Percentiles rank a stretch among this genome's conserved stretches.
Conservation (phyloP, 192 early-diverging fungal species). For the Podila epicladia region DNA sequence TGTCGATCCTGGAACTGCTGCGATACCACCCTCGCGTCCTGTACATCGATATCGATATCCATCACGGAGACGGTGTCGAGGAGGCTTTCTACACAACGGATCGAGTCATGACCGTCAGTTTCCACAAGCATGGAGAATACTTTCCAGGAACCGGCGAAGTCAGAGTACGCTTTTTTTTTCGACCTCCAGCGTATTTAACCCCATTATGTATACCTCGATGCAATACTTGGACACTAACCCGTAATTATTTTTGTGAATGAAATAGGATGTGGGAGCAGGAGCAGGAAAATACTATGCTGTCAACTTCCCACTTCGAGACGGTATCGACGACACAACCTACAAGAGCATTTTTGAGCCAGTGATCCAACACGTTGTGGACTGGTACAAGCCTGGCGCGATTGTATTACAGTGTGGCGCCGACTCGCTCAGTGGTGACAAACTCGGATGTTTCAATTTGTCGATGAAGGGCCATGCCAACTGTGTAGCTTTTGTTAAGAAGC, state of each 20-base stretch:
- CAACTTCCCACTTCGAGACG: slow-evolving; percentile 95
- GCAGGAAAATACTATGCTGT: slow-evolving; percentile 93
- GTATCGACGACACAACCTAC: slow-evolving; percentile 93
- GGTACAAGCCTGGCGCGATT: slow-evolving; percentile 90
- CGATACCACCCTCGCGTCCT: slow-evolving; percentile 89
- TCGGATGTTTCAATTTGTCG: slow-evolving; percentile 95
- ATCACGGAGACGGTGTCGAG: slow-evolving; percentile 99
- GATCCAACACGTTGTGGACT: slow-evolving; percentile 85
- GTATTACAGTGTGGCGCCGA: slow-evolving; percentile 98
- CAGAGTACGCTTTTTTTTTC: slow-evolving; percentile 59
- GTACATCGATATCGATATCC: slow-evolving; percentile 98
- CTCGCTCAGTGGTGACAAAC: slow-evolving; percentile 90
- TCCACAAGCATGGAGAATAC: slow-evolving; percentile 99
- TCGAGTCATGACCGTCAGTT: slow-evolving; percentile 98
- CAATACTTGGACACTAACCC: not conserved
- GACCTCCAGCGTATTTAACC: not conserved
- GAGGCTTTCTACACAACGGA: slow-evolving; percentile 99
- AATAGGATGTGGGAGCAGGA: slow-evolving; percentile 89
- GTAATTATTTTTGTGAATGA: too few species aligned
- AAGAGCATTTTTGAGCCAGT: slow-evolving; percentile 89
- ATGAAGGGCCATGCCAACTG: slow-evolving; percentile 96
- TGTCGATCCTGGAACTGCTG: slow-evolving; percentile 91
- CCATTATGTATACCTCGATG: slow-evolving; percentile 9
- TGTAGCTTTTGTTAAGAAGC: slow-evolving; percentile 90
- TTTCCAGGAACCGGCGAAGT: slow-evolving; percentile 99